phyloP scores from a whole-genome alignment of 345 rosid species.

The Citrus hindsii region DNA sequence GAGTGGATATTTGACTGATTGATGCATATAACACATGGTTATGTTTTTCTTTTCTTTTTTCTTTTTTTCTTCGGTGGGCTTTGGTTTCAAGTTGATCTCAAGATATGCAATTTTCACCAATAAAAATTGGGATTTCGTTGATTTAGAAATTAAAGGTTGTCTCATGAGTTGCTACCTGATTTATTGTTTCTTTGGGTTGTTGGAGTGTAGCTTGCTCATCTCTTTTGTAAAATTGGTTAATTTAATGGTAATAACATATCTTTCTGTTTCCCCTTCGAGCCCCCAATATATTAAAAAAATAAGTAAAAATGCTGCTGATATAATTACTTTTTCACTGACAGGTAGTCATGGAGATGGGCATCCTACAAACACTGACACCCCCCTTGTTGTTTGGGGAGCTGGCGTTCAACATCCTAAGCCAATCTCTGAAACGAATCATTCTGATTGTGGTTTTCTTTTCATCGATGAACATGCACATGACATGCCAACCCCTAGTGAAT shows the following conservation, averaged over 20 bases:
- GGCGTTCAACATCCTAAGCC: constrained; percentile 74
- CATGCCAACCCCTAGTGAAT: constrained; percentile 67
- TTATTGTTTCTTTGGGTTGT: neutral
- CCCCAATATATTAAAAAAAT: neutral
- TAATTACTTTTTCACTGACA: constrained; percentile 21
- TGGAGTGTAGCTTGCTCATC: neutral
- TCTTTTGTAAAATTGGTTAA: neutral
- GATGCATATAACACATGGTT: neutral
- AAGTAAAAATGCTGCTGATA: constrained; percentile 11
- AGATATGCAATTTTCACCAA: neutral
- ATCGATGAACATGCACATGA: constrained; percentile 89
- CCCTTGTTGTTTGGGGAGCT: constrained; percentile 98
- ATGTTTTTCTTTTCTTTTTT: neutral
- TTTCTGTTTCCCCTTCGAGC: neutral
- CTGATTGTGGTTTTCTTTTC: constrained; percentile 55
- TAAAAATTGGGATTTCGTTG: neutral
- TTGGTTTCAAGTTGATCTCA: neutral
- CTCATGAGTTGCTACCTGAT: neutral
- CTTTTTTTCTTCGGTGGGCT: neutral
- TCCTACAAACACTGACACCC: constrained; percentile 90
- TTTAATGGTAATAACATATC: neutral
- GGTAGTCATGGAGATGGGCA: constrained; percentile 99
- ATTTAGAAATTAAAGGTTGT: neutral
- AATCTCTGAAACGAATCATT: constrained; percentile 35
- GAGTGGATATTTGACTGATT: neutral